phyloP scores from a whole-genome alignment of 2,329 filamentous ascomycete genomes.

The Colletotrichum phormii region DNA sequence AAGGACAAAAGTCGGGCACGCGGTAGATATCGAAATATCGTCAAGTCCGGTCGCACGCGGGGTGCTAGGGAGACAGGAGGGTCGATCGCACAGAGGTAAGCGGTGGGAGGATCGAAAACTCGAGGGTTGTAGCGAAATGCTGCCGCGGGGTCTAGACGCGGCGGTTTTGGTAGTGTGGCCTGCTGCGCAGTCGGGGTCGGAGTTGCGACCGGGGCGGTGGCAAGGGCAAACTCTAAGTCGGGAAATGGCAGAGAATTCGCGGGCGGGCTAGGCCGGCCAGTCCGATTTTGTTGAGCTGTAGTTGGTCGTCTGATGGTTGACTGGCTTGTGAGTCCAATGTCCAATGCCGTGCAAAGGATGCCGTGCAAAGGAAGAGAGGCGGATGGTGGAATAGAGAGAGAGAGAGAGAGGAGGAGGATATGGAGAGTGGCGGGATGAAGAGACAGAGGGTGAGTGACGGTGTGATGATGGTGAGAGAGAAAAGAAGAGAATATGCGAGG shows the following conservation, averaged over 20 bases:
- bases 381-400: neutral
- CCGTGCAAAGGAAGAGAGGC: neutral
- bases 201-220: constrained; percentile 34
- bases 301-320: neutral
- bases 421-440: neutral
- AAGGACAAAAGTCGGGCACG: constrained; percentile 1
- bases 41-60: neutral
- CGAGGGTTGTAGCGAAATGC: constrained; percentile 18
- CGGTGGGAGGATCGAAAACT: constrained; percentile 25
- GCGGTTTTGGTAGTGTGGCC: constrained; percentile 29
- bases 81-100: constrained; percentile 25
- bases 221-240: constrained; percentile 36
- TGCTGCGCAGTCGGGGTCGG: constrained; percentile 31
- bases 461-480: neutral
- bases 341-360: neutral
- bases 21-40: constrained; percentile 12
- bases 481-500: neutral
- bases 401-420: neutral
- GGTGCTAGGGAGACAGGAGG: neutral
- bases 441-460: neutral
- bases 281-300: constrained; percentile 24
- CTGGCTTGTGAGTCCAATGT: neutral
- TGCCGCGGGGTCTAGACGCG: constrained; percentile 29
- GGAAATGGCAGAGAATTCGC: constrained; percentile 20
- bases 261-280: constrained; percentile 30